Conservation (phyloP, 2,329 filamentous ascomycete species). For the Hypomyces rosellus region DNA sequence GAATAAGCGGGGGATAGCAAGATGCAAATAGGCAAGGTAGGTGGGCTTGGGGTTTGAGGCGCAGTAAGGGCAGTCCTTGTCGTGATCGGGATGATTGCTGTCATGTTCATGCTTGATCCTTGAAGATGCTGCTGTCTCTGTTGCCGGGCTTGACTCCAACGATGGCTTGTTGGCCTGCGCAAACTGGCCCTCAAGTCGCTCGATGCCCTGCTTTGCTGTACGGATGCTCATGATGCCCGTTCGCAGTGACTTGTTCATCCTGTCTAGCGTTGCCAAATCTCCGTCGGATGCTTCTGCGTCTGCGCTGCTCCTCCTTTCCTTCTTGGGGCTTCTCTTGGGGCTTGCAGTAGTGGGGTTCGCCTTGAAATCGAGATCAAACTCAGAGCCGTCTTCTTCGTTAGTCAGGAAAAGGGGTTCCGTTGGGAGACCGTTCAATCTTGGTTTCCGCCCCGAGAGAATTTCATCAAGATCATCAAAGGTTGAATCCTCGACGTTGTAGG, state of each 20-base stretch:
- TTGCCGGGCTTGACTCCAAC: constrained; percentile 2
- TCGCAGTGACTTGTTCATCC: constrained; percentile 48
- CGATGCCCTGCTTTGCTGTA: constrained; percentile 51
- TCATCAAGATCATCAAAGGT: constrained; percentile 54
- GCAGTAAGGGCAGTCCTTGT: constrained; percentile 15
- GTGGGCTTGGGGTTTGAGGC: constrained; percentile 6
- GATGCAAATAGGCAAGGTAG: constrained; percentile 30
- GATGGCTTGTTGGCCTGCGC: constrained; percentile 30
- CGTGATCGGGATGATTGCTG: not conserved
- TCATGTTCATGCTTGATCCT: constrained; percentile 12
- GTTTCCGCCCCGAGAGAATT: constrained; percentile 36
- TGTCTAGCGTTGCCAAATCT: constrained; percentile 39
- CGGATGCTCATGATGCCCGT: constrained; percentile 47
- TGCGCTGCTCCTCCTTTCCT: constrained; percentile 10
- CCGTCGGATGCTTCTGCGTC: constrained; percentile 26
- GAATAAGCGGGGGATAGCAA: constrained; percentile 45
- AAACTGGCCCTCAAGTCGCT: constrained; percentile 49
- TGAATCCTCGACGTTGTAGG: constrained; percentile 52
- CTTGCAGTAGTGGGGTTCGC: not conserved
- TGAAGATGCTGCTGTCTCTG: not conserved
- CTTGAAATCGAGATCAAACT: constrained; percentile 15
- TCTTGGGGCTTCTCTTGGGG: constrained; percentile 17
- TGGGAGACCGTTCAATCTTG: constrained; percentile 19
- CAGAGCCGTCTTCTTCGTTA: constrained; percentile 20
- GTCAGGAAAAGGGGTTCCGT: constrained; percentile 18